Percentiles rank a stretch among this genome's conserved stretches.
Conservation (phyloP, 495 filamentous ascomycete genomes). For the Symbiotaphrina buchneri region DNA sequence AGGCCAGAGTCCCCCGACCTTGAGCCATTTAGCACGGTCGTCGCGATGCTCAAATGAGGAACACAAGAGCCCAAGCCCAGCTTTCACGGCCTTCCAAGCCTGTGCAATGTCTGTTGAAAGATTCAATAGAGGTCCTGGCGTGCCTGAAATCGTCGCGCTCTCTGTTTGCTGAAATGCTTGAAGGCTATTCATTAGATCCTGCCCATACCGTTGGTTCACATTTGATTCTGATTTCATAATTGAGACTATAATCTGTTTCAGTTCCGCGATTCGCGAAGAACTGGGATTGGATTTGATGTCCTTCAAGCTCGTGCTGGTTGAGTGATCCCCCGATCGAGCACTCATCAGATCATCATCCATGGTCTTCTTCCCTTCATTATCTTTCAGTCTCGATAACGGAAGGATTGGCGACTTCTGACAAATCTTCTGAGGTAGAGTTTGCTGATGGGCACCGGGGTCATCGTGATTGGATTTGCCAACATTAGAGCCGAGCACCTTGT, state of each 20-base stretch:
- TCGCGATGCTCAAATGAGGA: constrained; percentile 11
- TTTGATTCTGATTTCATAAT: constrained; percentile 11
- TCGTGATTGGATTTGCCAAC: too few relatives aligned
- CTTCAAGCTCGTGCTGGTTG: too few relatives aligned
- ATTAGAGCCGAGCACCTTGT: too few relatives aligned
- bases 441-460: too few relatives aligned
- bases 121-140: background rate
- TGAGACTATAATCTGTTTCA: constrained; percentile 12
- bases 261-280: constrained; percentile 9
- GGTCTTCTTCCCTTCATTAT: too few relatives aligned
- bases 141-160: background rate
- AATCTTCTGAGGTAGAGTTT: too few relatives aligned
- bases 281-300: constrained; percentile 2
- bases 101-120: constrained; percentile 6
- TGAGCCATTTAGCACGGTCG: constrained; percentile 20
- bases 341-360: too few relatives aligned
- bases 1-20: constrained; percentile 26
- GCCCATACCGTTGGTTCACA: constrained; percentile 15
- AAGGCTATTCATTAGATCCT: constrained; percentile 18
- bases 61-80: constrained; percentile 8
- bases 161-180: constrained; percentile 7
- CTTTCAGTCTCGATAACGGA: too few relatives aligned
- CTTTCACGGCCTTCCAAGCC: constrained; percentile 5
- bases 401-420: too few relatives aligned
- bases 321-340: too few relatives aligned